A percentile compares a stretch with the other conserved stretches of the same genome.
Evolutionary conservation across 1,284 basidiomycete species (phyloP).

Genomic region (Exobasidium rhododendri): DNA sequence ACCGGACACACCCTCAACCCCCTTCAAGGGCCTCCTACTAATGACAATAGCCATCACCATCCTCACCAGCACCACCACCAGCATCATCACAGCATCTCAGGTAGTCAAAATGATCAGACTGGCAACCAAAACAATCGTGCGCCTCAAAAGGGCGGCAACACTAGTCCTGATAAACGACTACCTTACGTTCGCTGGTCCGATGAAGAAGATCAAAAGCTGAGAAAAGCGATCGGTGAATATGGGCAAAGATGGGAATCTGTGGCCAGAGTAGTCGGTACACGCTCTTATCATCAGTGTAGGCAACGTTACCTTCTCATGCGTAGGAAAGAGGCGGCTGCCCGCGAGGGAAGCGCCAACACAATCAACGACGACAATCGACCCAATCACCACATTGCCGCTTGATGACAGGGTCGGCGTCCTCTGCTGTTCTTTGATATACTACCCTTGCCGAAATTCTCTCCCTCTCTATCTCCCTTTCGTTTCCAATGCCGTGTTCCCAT

Average conservation of each 20-base stretch:
- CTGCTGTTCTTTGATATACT: too few species aligned
- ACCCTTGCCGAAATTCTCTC: too few species aligned
- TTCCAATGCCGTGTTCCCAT: too few species aligned
- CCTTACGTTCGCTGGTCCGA: conserved; percentile 53
- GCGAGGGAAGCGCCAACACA: not conserved
- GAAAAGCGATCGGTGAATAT: conserved; percentile 48
- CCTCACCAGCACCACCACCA: not conserved
- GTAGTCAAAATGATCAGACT: not conserved
- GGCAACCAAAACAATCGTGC: not conserved
- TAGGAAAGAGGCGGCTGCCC: conserved; percentile 31
- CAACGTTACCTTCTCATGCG: conserved; percentile 54
- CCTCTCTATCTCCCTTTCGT: too few species aligned
- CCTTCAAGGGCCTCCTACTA: not conserved
- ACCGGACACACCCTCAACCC: not conserved
- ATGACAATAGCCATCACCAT: too few species aligned
- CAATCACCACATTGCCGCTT: not conserved
- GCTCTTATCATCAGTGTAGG: conserved; percentile 54
- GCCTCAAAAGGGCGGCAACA: conserved; percentile 36
- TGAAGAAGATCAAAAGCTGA: conserved; percentile 51
- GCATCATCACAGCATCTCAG: too few species aligned
- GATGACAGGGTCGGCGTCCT: too few species aligned
- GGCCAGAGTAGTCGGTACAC: conserved; percentile 50
- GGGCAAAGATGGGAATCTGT: conserved; percentile 54
- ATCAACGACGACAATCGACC: not conserved
- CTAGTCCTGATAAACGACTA: conserved; percentile 51